phyloP scores from a whole-genome alignment of 257 asterid genomes.

The Solanum pennellii region DNA sequence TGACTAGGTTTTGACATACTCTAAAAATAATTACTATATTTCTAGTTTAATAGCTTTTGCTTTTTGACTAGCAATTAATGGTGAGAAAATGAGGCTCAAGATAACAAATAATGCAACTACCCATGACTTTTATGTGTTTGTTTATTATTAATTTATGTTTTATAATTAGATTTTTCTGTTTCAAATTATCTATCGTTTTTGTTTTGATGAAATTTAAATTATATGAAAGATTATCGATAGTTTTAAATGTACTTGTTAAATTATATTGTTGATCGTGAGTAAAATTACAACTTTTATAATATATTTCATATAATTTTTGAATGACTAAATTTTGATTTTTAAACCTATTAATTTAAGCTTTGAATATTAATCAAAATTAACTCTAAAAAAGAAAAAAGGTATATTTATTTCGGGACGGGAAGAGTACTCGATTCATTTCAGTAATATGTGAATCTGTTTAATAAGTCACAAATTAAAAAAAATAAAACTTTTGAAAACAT shows the following conservation, averaged over 20 bases:
- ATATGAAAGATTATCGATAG: not conserved
- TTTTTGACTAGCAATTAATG: not conserved
- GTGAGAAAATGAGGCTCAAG: not conserved
- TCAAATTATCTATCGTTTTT: not conserved
- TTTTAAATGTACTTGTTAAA: not conserved
- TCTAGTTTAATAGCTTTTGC: not conserved
- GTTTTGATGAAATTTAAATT: accelerated
- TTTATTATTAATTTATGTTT: not conserved
- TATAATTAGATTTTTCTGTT: accelerated
- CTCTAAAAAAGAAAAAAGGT: not conserved
- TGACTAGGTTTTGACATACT: not conserved
- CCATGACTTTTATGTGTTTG: not conserved
- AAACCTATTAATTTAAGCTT: not conserved
- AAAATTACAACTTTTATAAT: not conserved
- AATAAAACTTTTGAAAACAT: not conserved
- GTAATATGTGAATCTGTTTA: not conserved
- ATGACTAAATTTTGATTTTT: not conserved
- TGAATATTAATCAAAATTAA: not conserved
- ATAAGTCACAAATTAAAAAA: not conserved
- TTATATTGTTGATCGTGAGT: not conserved
- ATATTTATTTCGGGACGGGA: not conserved
- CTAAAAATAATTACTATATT: not conserved
- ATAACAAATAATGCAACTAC: not conserved
- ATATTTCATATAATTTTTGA: not conserved
- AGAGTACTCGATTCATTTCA: not conserved